These are phyloP conservation scores for Hirschfeldia incana DNA, from an alignment of 345 rosid species.

Conservation along the genomic window DNA sequence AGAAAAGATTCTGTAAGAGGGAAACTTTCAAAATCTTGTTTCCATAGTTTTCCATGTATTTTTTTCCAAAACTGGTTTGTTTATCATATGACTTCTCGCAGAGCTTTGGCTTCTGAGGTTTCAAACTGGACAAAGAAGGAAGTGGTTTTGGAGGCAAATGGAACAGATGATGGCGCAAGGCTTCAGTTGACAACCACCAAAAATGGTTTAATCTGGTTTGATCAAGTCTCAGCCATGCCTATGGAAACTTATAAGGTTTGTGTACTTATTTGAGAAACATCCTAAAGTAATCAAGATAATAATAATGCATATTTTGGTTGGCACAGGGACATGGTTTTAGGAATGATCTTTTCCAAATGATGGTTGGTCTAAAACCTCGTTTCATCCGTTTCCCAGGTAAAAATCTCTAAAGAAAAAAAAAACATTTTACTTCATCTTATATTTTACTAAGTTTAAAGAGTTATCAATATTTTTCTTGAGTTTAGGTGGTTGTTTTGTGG, in stretches of 20 bases:
- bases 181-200: slow-evolving; percentile 64
- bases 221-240: slow-evolving; percentile 93
- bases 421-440: neutral
- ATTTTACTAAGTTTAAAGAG: neutral
- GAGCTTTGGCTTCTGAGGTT: slow-evolving; percentile 74
- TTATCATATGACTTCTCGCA: slow-evolving; percentile 26
- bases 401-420: neutral
- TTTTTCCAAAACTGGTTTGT: neutral
- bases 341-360: slow-evolving; percentile 31
- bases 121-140: slow-evolving; percentile 77
- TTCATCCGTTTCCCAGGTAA: slow-evolving; percentile 37
- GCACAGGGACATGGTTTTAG: slow-evolving; percentile 36
- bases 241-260: slow-evolving; percentile 77
- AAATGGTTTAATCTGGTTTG: slow-evolving; percentile 79
- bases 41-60: neutral
- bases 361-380: slow-evolving; percentile 30
- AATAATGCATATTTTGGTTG: neutral
- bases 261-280: neutral
- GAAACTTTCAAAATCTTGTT: slow-evolving; percentile 4
- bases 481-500: slow-evolving; percentile 94
- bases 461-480: neutral
- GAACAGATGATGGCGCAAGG: slow-evolving; percentile 59
- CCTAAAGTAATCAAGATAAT: neutral
- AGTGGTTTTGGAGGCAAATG: slow-evolving; percentile 61
- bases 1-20: slow-evolving; percentile 55